Evolutionary conservation across 2,329 filamentous ascomycete genomes (phyloP), one percentile per base, ranked within the genome.

Genomic region (Uncinocarpus reesii): DNA sequence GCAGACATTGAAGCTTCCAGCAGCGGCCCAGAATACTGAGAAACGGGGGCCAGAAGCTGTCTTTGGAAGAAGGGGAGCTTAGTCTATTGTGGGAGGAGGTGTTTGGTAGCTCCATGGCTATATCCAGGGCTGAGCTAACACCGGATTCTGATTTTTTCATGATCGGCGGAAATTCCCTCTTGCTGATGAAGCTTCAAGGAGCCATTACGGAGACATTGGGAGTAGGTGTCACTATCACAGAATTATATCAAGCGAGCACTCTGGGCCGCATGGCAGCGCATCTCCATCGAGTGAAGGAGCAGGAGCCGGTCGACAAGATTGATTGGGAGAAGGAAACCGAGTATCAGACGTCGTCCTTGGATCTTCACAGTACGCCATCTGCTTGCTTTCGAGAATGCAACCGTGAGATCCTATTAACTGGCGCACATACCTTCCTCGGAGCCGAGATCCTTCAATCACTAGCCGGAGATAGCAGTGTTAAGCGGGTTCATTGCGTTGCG

Each of bases 401-500:
- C 23, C 8, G 23, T 15, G 11, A 46, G 21, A 44, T 51, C 13
- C 15, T 48, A 7, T 34, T 65, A 1, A 64, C 61, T 5, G 62
- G 62, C 2, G 54, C 57, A 11, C 61, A 59, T 1, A 53, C 61
- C 0, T 71, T 69, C 44, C 56, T 76, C 1, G 70, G 64, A 4
- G 42, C 53, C 1, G 49, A 64, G 6, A 47, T 76, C 16, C 56
- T 75, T 2, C 43, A 50, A 4, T 51, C 56, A 1, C 63, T 78
- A 1, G 43, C 66, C 0, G 49, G 58, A 1, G 46, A 65, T 4
- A 26, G 54, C 0, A 45, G 48, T 0, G 60, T 76, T 0, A 23
- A 44, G 1, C 58, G 57, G 7, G 56, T 77, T 1, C 66, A 73
- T 55, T 74, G 71, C 52, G 37, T 76, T 6, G 71, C 71, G 2